phyloP scores from a whole-genome alignment of 129 eudicot genomes.

The Flaveria robusta region DNA sequence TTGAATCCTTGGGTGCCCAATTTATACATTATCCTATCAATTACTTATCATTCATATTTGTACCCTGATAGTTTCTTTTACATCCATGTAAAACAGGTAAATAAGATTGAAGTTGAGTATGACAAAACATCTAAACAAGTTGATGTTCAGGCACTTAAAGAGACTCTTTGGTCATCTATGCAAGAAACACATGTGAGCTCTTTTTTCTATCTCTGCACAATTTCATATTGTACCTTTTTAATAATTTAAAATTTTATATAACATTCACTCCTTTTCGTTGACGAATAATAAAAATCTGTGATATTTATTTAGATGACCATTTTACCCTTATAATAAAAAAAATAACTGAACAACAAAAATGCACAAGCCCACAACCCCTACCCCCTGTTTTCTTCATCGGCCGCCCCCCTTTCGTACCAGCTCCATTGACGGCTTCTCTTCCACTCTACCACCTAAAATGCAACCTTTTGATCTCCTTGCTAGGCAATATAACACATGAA shows the following conservation, averaged over 20 bases:
- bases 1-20: neutral
- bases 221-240: neutral
- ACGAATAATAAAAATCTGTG: no score
- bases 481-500: no score
- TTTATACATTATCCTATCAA: neutral
- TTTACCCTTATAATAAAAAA: no score
- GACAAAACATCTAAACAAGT: constrained; percentile 82
- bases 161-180: constrained; percentile 71
- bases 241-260: neutral
- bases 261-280: no score
- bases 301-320: no score
- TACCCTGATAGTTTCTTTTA: neutral
- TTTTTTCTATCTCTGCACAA: neutral
- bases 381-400: no score
- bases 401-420: no score
- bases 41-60: neutral
- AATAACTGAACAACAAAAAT: no score
- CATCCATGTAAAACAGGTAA: constrained; percentile 44
- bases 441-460: no score
- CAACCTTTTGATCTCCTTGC: no score
- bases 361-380: no score
- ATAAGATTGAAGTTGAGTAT: constrained; percentile 64
- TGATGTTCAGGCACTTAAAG: constrained; percentile 75
- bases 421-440: no score
- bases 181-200: constrained; percentile 47